Conservation (phyloP, 352 stramenopile genomes). For the Globisporangium rhizosaccharum region DNA sequence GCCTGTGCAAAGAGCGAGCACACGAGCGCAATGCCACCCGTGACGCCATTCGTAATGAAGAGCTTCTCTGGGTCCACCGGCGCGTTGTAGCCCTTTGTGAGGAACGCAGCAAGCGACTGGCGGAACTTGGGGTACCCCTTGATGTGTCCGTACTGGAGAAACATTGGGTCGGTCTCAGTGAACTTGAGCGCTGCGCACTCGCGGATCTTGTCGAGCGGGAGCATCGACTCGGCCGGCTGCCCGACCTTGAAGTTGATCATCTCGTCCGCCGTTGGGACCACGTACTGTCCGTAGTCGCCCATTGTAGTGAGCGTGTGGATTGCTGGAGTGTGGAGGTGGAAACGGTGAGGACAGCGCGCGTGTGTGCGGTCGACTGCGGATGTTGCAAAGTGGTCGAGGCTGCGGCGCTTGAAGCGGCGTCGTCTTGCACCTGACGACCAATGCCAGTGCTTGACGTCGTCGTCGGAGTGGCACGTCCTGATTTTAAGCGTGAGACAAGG, state of each 20-base stretch:
- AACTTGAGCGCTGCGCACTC: conserved; percentile 79
- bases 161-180: conserved; percentile 78
- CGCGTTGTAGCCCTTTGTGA: conserved; percentile 73
- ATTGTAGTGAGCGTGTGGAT: conserved; percentile 23
- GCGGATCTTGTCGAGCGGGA: conserved; percentile 86
- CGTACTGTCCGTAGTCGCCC: conserved; percentile 84
- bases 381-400: background rate
- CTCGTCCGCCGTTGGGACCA: conserved; percentile 67
- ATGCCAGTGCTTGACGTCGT: background rate
- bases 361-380: background rate
- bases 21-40: conserved; percentile 88
- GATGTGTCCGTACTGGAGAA: conserved; percentile 87
- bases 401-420: too few relatives aligned
- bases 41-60: conserved; percentile 93
- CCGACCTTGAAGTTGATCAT: conserved; percentile 92
- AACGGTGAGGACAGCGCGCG: background rate
- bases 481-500: conserved; percentile 4
- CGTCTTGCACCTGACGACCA: too few relatives aligned
- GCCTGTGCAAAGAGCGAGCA: conserved; percentile 83
- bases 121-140: conserved; percentile 87
- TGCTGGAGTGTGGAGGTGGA: background rate
- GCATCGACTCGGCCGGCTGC: conserved; percentile 72
- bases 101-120: conserved; percentile 63
- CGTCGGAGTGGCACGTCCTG: conserved; percentile 9
- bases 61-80: conserved; percentile 78